A percentile compares a stretch with the other conserved stretches of the same genome.
These are phyloP conservation scores for Yarrowia bubula DNA, from an alignment of 805 yeast species.

Conservation along the genomic window DNA sequence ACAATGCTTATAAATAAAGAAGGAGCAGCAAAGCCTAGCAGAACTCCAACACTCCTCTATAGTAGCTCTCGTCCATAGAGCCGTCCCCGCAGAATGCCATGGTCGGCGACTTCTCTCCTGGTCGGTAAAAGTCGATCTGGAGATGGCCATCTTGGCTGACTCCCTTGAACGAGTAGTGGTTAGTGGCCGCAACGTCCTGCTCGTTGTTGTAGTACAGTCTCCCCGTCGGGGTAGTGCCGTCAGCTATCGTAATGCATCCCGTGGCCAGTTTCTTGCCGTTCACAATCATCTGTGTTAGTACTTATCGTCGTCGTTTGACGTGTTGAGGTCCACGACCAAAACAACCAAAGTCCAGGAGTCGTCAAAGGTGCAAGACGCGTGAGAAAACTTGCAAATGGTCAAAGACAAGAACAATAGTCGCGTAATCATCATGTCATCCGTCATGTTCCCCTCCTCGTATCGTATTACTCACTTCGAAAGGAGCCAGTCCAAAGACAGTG, in stretches of 20 bases:
- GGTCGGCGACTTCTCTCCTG: constrained; percentile 28
- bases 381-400: not conserved
- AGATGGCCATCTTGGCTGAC: constrained; percentile 28
- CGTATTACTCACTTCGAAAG: constrained; percentile 30
- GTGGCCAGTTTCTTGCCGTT: constrained; percentile 30
- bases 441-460: not conserved
- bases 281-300: constrained; percentile 34
- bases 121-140: constrained; percentile 29
- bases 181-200: constrained; percentile 31
- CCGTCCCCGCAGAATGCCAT: constrained; percentile 29
- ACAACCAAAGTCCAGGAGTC: too few species aligned
- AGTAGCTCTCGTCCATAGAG: constrained; percentile 27
- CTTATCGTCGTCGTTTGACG: not conserved
- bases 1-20: constrained; percentile 8
- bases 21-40: not conserved
- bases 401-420: not conserved
- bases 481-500: constrained; percentile 34
- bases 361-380: not conserved
- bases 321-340: not conserved
- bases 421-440: not conserved
- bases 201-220: constrained; percentile 31
- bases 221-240: constrained; percentile 29
- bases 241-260: constrained; percentile 29
- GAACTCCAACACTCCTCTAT: constrained; percentile 33
- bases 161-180: constrained; percentile 32